Percentiles rank a stretch among this genome's conserved stretches.
Conservation (phyloP, 257 asterid species). For the Penstemon eatonii region DNA sequence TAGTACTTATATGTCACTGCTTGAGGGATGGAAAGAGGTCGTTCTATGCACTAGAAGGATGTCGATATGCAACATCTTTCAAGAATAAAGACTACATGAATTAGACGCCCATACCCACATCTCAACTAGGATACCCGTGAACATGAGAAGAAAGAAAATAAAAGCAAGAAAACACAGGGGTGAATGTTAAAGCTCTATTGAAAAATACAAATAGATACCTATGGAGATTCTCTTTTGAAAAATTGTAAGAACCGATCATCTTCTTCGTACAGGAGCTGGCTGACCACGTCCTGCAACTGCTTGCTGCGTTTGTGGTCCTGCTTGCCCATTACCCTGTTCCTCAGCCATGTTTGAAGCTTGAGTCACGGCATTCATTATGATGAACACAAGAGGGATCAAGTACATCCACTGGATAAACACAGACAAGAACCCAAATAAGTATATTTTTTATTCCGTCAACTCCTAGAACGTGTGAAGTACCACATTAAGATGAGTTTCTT, state of each 20-base stretch:
- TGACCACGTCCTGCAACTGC: slow-evolving; percentile 70
- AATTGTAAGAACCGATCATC: slow-evolving; percentile 41
- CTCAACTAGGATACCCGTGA: neutral
- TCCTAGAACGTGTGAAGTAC: neutral
- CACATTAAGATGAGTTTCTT: slow-evolving; percentile 6
- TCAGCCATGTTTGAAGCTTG: slow-evolving; percentile 96
- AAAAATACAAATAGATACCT: slow-evolving; percentile 25
- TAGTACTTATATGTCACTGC: no score
- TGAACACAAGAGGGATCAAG: slow-evolving; percentile 89
- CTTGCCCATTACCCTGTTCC: slow-evolving; percentile 73
- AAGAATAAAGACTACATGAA: neutral
- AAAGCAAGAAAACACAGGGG: neutral
- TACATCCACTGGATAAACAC: slow-evolving; percentile 85
- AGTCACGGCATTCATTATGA: slow-evolving; percentile 89
- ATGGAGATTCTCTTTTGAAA: slow-evolving; percentile 21
- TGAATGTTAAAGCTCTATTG: neutral
- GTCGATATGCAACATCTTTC: neutral
- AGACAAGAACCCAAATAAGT: neutral
- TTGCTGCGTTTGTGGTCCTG: slow-evolving; percentile 61
- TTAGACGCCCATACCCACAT: neutral
- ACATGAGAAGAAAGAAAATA: neutral
- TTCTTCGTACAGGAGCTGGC: slow-evolving; percentile 72
- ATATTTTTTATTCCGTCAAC: neutral
- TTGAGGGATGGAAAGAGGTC: no score
- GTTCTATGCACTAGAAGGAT: slow-evolving; percentile 8